Percentiles rank a stretch among this genome's conserved stretches.
Conservation (phyloP, 2,329 filamentous ascomycete genomes). For the Clarireedia paspali region DNA sequence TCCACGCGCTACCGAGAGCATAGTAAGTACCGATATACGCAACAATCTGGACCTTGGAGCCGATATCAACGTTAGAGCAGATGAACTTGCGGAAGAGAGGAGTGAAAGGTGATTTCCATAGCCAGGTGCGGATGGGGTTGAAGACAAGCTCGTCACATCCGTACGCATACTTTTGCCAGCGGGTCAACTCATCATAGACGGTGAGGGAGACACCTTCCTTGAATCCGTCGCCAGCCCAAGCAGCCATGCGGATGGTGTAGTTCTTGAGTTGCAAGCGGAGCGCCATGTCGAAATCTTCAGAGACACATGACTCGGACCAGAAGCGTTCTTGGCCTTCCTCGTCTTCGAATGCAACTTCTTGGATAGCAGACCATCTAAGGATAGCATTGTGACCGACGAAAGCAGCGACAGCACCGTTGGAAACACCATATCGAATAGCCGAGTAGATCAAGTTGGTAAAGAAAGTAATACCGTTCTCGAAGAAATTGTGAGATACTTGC, state of each 20-base stretch:
- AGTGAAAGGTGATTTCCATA: constrained; percentile 55
- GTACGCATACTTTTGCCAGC: constrained; percentile 69
- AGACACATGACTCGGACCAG: constrained; percentile 70
- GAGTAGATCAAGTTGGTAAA: constrained; percentile 74
- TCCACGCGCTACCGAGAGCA: constrained; percentile 58
- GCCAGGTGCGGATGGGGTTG: constrained; percentile 56
- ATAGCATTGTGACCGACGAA: constrained; percentile 76
- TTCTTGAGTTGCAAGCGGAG: constrained; percentile 63
- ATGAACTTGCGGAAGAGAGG: constrained; percentile 55
- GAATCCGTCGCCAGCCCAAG: constrained; percentile 62
- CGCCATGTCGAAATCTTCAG: constrained; percentile 71
- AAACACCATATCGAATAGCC: constrained; percentile 62
- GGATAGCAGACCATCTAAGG: constrained; percentile 59
- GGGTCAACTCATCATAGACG: constrained; percentile 62
- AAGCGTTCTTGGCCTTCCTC: constrained; percentile 50
- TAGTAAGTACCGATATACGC: constrained; percentile 57
- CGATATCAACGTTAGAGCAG: constrained; percentile 50
- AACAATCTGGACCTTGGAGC: constrained; percentile 63
- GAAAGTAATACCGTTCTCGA: constrained; percentile 67
- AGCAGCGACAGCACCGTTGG: constrained; percentile 58
- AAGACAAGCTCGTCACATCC: constrained; percentile 65
- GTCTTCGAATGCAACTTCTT: constrained; percentile 45
- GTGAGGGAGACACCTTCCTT: constrained; percentile 67
- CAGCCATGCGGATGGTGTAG: constrained; percentile 59
- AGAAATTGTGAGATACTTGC: constrained; percentile 65